A percentile compares a stretch with the other conserved stretches of the same genome.
Conservation (phyloP, 1,284 basidiomycete genomes). For the Puccinia coronata region DNA sequence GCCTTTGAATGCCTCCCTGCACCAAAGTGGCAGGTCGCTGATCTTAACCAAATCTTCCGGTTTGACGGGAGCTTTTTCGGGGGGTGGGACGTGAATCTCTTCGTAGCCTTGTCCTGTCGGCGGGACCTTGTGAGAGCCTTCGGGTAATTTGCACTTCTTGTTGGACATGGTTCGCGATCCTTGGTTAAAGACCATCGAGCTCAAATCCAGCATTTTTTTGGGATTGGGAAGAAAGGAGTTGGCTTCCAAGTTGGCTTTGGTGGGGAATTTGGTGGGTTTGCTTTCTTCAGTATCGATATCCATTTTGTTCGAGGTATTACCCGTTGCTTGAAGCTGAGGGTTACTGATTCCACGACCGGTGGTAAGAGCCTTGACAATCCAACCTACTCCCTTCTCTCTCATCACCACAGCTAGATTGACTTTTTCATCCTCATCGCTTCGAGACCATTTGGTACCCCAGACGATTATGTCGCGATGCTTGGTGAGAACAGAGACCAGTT, state of each 20-base stretch:
- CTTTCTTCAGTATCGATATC: conserved; percentile 67
- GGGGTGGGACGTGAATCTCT: conserved; percentile 95
- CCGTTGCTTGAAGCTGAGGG: conserved; percentile 46
- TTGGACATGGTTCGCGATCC: conserved; percentile 97
- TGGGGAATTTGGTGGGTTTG: conserved; percentile 66
- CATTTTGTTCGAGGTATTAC: conserved; percentile 63
- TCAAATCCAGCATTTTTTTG: conserved; percentile 82
- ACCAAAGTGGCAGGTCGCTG: conserved; percentile 78
- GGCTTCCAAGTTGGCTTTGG: conserved; percentile 83
- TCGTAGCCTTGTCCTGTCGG: conserved; percentile 94
- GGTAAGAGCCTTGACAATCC: conserved; percentile 83
- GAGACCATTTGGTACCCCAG: conserved; percentile 95
- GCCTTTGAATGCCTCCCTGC: conserved; percentile 73
- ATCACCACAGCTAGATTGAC: conserved; percentile 96
- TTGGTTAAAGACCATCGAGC: conserved; percentile 91
- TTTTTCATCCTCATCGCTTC: conserved; percentile 83
- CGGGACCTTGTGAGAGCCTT: conserved; percentile 83
- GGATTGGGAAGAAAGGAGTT: conserved; percentile 79
- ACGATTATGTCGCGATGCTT: conserved; percentile 95
- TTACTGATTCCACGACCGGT: conserved; percentile 52
- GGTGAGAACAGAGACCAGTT: conserved; percentile 84
- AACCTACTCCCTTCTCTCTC: conserved; percentile 93
- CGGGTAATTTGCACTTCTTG: conserved; percentile 95
- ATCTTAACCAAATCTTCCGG: conserved; percentile 71
- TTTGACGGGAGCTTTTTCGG: conserved; percentile 72